Conservation (phyloP, 2,329 filamentous ascomycete species). For the Chrysoporthe puriensis region DNA sequence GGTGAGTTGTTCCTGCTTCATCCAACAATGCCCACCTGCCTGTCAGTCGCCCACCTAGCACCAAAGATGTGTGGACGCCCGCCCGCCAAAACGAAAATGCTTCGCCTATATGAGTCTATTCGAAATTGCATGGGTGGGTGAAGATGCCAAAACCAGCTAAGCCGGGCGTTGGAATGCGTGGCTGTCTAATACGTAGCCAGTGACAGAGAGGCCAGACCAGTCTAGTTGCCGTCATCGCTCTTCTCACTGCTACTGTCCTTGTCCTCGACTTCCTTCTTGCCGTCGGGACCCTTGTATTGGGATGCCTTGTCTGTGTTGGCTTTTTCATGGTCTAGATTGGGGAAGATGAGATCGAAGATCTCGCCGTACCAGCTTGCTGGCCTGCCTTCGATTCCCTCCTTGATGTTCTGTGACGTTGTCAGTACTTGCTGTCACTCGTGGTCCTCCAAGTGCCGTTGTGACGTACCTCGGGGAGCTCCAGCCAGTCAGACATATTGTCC, state of each 20-base stretch:
- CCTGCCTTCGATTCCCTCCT: constrained; percentile 89
- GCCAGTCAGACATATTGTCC: constrained; percentile 96
- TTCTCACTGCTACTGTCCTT: constrained; percentile 56
- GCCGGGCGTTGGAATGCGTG: background rate
- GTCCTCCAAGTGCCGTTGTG: background rate
- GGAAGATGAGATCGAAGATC: constrained; percentile 90
- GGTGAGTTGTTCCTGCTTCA: constrained; percentile 10
- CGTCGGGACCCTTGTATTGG: constrained; percentile 56
- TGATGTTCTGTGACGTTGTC: constrained; percentile 77
- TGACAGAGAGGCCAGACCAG: no score
- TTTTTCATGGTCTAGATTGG: constrained; percentile 71
- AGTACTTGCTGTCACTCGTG: constrained; percentile 15
- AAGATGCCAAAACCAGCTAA: background rate
- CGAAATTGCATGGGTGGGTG: background rate
- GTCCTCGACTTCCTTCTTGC: constrained; percentile 50
- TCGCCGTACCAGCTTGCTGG: constrained; percentile 93
- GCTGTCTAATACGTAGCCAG: constrained; percentile 5
- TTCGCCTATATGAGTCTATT: constrained; percentile 3
- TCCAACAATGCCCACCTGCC: background rate
- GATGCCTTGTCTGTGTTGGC: constrained; percentile 75
- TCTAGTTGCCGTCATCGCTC: constrained; percentile 40
- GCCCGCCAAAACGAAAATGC: background rate
- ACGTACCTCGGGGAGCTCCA: constrained; percentile 91
- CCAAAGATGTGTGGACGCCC: constrained; percentile 2
- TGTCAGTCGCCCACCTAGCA: constrained; percentile 4